A percentile compares a stretch with the other conserved stretches of the same genome.
Evolutionary conservation across 805 yeast species (phyloP).

Genomic region (Pichia heedii): DNA sequence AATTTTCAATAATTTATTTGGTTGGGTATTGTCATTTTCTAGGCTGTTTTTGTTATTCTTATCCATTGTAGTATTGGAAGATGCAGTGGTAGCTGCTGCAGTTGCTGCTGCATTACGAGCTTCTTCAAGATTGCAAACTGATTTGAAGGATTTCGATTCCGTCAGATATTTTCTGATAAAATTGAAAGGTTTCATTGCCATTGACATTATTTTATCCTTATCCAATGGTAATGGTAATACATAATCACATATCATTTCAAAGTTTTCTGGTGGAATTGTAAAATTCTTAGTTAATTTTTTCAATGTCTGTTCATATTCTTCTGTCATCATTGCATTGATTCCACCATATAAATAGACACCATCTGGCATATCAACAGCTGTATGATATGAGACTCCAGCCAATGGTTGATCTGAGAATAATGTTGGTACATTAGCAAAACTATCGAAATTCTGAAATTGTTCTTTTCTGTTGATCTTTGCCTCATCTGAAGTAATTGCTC

Average conservation of each 20-base stretch:
- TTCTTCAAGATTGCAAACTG: slow-evolving; percentile 10
- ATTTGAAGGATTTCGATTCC: slow-evolving; percentile 30
- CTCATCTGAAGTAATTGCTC: slow-evolving; percentile 4
- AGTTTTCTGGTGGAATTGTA: slow-evolving; percentile 25
- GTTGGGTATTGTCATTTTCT: neutral
- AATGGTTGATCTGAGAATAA: slow-evolving; percentile 31
- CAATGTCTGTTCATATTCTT: slow-evolving; percentile 19
- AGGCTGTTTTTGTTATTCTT: neutral
- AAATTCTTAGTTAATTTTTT: slow-evolving; percentile 24
- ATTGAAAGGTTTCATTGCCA: slow-evolving; percentile 32
- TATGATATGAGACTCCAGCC: slow-evolving; percentile 37
- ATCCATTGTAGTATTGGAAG: neutral
- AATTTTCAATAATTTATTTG: neutral
- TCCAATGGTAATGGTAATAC: slow-evolving; percentile 40
- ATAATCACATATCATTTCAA: slow-evolving; percentile 23
- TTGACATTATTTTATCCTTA: slow-evolving; percentile 32
- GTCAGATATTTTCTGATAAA: slow-evolving; percentile 30
- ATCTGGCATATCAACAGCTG: slow-evolving; percentile 31
- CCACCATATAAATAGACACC: slow-evolving; percentile 41
- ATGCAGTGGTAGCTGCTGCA: too few relatives aligned
- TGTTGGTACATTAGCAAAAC: slow-evolving; percentile 25
- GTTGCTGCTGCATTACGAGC: neutral
- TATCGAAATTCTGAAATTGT: slow-evolving; percentile 11
- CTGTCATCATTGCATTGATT: slow-evolving; percentile 15
- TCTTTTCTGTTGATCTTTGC: neutral